A percentile compares a stretch with the other conserved stretches of the same genome.
These are phyloP conservation scores for Lindgomyces ingoldianus DNA, from an alignment of 495 filamentous ascomycete species.

Conservation along the genomic window DNA sequence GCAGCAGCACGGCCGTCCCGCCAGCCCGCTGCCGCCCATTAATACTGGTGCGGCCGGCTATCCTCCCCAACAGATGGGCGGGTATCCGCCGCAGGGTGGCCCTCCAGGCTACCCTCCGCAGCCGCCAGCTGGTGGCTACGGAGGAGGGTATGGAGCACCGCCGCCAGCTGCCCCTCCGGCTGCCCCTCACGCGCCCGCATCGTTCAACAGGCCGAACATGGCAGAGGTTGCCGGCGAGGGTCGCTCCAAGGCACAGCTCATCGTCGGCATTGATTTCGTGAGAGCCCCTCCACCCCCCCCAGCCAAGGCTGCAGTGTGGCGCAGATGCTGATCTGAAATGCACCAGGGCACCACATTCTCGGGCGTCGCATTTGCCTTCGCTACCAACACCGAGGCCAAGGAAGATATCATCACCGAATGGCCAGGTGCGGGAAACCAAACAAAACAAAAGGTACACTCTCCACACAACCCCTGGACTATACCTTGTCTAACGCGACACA, in stretches of 20 bases:
- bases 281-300: constrained; percentile 40
- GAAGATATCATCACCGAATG: constrained; percentile 79
- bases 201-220: constrained; percentile 47
- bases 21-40: constrained; percentile 41
- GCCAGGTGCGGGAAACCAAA: constrained; percentile 73
- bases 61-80: constrained; percentile 34
- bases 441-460: constrained; percentile 67
- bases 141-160: constrained; percentile 32
- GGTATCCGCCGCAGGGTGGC: constrained; percentile 27
- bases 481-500: constrained; percentile 38
- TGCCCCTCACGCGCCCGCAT: constrained; percentile 19
- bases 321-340: constrained; percentile 16
- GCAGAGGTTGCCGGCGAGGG: constrained; percentile 87
- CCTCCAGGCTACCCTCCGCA: constrained; percentile 44
- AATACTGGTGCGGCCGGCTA: constrained; percentile 41
- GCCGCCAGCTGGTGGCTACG: constrained; percentile 28
- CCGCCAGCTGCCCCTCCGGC: constrained; percentile 30
- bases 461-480: background rate
- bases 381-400: constrained; percentile 75
- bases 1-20: constrained; percentile 41
- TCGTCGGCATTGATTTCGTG: constrained; percentile 82
- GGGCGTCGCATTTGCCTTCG: constrained; percentile 72
- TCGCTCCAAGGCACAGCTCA: constrained; percentile 76
- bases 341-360: constrained; percentile 72
- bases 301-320: constrained; percentile 10